Evolutionary conservation across 768 basidiomycete genomes (phyloP).

Genomic region (Kwoniella shandongensis): DNA sequence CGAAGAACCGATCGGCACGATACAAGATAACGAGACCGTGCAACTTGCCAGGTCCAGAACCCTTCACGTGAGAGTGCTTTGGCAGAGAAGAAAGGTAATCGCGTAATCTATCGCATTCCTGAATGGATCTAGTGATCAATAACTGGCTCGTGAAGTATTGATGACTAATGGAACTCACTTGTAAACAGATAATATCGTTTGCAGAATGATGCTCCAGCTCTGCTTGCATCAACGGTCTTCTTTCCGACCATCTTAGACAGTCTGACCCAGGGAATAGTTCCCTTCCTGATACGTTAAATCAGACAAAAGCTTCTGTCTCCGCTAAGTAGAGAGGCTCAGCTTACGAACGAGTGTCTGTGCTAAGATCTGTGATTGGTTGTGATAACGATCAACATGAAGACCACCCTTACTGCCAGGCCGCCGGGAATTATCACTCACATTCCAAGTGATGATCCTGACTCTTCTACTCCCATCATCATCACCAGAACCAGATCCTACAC

Average conservation of each 20-base stretch:
- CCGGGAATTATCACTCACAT: conserved; percentile 29
- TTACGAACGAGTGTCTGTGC: conserved; percentile 51
- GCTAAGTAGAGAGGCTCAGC: conserved; percentile 6
- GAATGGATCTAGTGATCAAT: conserved; percentile 2
- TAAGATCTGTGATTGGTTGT: conserved; percentile 30
- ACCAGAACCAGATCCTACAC: conserved; percentile 1
- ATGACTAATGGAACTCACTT: conserved; percentile 58
- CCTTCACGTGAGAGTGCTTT: conserved; percentile 65
- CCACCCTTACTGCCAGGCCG: neutral
- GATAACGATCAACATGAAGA: neutral
- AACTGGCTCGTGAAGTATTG: neutral
- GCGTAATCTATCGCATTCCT: conserved; percentile 86
- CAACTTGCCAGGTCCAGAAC: conserved; percentile 69
- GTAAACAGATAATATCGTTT: conserved; percentile 83
- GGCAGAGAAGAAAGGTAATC: conserved; percentile 69
- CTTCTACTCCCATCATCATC: conserved; percentile 1
- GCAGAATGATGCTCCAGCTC: conserved; percentile 67
- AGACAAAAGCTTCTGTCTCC: neutral
- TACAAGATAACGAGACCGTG: conserved; percentile 86
- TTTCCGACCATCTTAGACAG: conserved; percentile 71
- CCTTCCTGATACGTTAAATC: conserved; percentile 32
- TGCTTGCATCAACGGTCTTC: conserved; percentile 71
- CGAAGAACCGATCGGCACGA: conserved; percentile 60
- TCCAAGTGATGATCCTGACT: conserved; percentile 49
- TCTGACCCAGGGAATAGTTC: conserved; percentile 57